These are phyloP conservation scores for Colletotrichum tanaceti DNA, from an alignment of 2,329 filamentous ascomycete species.

Conservation along the genomic window DNA sequence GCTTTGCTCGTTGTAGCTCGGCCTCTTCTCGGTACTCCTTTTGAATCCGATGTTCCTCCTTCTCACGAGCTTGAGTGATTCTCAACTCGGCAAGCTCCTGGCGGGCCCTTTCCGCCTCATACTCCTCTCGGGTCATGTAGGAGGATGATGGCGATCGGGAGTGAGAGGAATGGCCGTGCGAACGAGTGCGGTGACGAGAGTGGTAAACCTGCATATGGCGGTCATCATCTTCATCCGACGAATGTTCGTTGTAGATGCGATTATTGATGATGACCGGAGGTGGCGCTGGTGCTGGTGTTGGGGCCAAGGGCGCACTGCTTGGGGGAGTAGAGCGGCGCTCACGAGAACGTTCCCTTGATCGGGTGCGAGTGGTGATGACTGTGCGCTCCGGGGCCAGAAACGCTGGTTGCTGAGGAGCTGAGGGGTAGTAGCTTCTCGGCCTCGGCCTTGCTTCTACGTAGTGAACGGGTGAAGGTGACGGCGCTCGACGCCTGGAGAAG, in stretches of 20 bases:
- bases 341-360: conserved; percentile 56
- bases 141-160: conserved; percentile 52
- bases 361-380: conserved; percentile 56
- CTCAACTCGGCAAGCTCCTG: conserved; percentile 60
- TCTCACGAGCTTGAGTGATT: conserved; percentile 53
- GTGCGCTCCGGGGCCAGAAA: conserved; percentile 61
- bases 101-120: conserved; percentile 53
- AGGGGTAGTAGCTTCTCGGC: conserved; percentile 56
- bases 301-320: conserved; percentile 44
- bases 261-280: conserved; percentile 69
- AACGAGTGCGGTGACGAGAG: conserved; percentile 46
- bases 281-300: conserved; percentile 47
- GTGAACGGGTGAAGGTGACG: conserved; percentile 56
- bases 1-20: conserved; percentile 62
- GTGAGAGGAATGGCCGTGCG: conserved; percentile 44
- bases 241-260: conserved; percentile 62
- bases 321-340: conserved; percentile 60
- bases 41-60: conserved; percentile 55
- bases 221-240: conserved; percentile 56
- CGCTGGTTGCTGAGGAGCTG: conserved; percentile 49
- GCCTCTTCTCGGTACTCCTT: conserved; percentile 59
- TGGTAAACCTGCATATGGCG: conserved; percentile 48
- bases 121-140: conserved; percentile 58
- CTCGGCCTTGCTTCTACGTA: conserved; percentile 58
- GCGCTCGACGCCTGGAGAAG: conserved; percentile 54